phyloP scores from a whole-genome alignment of 2,329 filamentous ascomycete genomes.

The Colletotrichum sp. region DNA sequence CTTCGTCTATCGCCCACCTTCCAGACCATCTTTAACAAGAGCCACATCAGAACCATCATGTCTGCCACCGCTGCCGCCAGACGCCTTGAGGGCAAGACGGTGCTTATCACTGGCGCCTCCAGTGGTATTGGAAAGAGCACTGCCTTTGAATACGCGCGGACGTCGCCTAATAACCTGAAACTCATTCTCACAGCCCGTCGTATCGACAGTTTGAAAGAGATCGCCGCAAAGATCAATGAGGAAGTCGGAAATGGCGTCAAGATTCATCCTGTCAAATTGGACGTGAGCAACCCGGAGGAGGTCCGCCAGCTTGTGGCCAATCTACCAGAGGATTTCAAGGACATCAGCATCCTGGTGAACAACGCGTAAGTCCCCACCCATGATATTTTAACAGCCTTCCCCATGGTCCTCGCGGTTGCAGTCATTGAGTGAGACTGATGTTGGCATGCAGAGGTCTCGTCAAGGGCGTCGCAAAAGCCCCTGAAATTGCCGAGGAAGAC shows the following conservation, averaged over 20 bases:
- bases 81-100: constrained; percentile 91
- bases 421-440: constrained; percentile 12
- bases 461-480: constrained; percentile 85
- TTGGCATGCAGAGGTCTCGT: constrained; percentile 73
- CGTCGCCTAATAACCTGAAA: constrained; percentile 78
- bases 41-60: constrained; percentile 40
- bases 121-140: constrained; percentile 86
- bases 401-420: neutral
- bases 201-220: constrained; percentile 75
- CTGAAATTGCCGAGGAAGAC: constrained; percentile 82
- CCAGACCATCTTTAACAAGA: neutral
- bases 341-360: constrained; percentile 91
- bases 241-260: constrained; percentile 83
- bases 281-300: constrained; percentile 82
- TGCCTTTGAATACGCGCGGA: constrained; percentile 92
- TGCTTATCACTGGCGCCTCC: constrained; percentile 90
- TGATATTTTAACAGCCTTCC: neutral
- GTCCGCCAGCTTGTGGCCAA: constrained; percentile 74
- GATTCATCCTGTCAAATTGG: constrained; percentile 82
- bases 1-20: neutral
- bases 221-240: constrained; percentile 77
- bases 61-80: constrained; percentile 71
- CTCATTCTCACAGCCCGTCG: constrained; percentile 90
- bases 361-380: constrained; percentile 73
- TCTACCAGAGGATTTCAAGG: constrained; percentile 81